Evolutionary conservation across 169 alveolate genomes (phyloP), one percentile per base, ranked within the genome.

Genomic region (Cryptosporidium ryanae): DNA sequence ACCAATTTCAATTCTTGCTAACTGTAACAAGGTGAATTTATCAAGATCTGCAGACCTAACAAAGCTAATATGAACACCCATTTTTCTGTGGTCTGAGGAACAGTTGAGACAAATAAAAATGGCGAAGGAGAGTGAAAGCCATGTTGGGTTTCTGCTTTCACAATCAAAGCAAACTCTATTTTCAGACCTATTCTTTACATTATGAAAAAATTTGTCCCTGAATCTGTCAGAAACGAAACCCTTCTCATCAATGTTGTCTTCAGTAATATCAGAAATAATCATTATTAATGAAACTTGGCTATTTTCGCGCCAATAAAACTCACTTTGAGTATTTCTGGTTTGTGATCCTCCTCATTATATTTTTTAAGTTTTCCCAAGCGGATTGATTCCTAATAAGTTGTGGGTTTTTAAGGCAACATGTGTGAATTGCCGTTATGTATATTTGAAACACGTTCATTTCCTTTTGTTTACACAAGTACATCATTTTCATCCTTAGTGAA

Each of bases 51-150:
- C 84, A 54, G 98, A 95, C 57, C 98, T 68, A 50, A 97, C 99
- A 92, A 97, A 97, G 44, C 99, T 95, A 23, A 97, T 93, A 84
- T 96, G 99, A 1, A 97, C 97, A 23, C 99, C 99, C 84, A 97
- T 91, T 82, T 96, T 94, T 59, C 99, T 93, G 90, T 98, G 99
- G 38, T 93, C 90, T 8, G 98, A 97, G 4, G 99, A 96, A 83
- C 99, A 98, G 93, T 96, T 95, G 55, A 96, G 94, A 91, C 99
- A 98, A 82, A 98, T 92, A 93, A 96, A 97, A 49, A 97, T 94
- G 50, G 98, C 98, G 92, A 93, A 96, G 44, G 98, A 94, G 21
- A 98, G 91, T 59, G 99, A 95, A 27, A 96, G 94, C 99, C 99
- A 98, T 70, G 96, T 96, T 4, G 99, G 99, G 64, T 97, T 97